Evolutionary conservation across 2,329 filamentous ascomycete species (phyloP).

Genomic region (Emergomyces africanus): DNA sequence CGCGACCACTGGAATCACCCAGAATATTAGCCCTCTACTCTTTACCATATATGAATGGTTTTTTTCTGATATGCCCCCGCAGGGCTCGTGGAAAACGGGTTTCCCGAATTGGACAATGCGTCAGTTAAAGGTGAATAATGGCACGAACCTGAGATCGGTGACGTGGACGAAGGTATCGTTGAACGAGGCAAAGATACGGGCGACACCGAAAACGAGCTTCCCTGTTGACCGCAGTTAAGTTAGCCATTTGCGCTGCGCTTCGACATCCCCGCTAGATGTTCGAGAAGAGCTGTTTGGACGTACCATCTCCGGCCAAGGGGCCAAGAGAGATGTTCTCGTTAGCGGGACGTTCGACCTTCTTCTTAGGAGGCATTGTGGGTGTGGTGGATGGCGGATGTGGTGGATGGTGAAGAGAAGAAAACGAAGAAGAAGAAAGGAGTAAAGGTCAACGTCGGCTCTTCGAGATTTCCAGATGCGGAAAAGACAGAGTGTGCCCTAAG

Average conservation of each 20-base stretch:
- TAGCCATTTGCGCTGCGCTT: background rate
- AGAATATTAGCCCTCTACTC: conserved; percentile 50
- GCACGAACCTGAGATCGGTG: conserved; percentile 83
- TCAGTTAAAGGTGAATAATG: background rate
- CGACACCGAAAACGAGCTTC: conserved; percentile 96
- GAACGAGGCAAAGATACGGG: conserved; percentile 94
- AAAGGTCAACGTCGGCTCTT: conserved; percentile 12
- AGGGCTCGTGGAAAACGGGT: background rate
- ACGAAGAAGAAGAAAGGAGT: conserved; percentile 22
- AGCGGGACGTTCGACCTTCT: conserved; percentile 62
- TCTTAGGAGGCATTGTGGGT: conserved; percentile 85
- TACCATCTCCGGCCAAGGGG: conserved; percentile 91
- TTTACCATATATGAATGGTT: no score
- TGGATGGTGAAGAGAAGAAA: conserved; percentile 29
- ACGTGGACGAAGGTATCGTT: conserved; percentile 96
- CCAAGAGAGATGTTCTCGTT: conserved; percentile 98
- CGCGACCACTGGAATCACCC: conserved; percentile 80
- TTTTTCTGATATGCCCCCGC: no score
- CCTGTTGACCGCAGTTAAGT: conserved; percentile 39
- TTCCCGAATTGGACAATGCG: background rate
- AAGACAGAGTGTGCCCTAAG: conserved; percentile 4
- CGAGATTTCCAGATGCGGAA: conserved; percentile 1
- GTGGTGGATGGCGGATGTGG: conserved; percentile 25
- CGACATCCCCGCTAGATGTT: background rate
- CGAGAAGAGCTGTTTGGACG: conserved; percentile 4